phyloP scores from a whole-genome alignment of 2,329 filamentous ascomycete genomes.

The Claviceps monticola region DNA sequence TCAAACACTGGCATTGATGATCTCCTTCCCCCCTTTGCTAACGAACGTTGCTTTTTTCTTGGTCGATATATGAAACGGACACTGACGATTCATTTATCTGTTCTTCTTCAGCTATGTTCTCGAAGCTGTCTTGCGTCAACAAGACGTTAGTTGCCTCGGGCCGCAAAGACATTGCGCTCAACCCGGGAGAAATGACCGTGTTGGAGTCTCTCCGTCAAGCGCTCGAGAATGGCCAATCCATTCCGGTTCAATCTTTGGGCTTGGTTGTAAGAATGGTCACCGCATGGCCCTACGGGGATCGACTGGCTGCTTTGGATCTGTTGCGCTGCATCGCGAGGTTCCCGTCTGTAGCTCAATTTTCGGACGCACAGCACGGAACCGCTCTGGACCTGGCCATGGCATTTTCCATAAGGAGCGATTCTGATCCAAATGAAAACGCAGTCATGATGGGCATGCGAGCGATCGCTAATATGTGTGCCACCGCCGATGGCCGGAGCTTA shows the following conservation, averaged over 20 bases:
- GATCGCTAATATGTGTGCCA: constrained; percentile 73
- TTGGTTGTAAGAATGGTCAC: constrained; percentile 60
- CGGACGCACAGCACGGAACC: constrained; percentile 36
- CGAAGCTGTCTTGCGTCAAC: constrained; percentile 66
- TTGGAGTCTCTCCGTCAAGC: constrained; percentile 48
- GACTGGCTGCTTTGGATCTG: constrained; percentile 74
- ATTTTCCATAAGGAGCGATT: constrained; percentile 30
- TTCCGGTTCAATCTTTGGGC: constrained; percentile 39
- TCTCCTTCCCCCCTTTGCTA: too few relatives aligned
- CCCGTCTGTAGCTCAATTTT: constrained; percentile 49
- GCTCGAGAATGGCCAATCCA: constrained; percentile 43
- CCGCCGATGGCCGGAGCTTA: constrained; percentile 53
- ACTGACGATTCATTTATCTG: constrained; percentile 9
- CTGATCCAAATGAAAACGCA: constrained; percentile 59
- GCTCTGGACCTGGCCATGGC: constrained; percentile 42
- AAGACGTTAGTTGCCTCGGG: constrained; percentile 55
- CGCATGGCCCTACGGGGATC: constrained; percentile 65
- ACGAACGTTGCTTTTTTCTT: not conserved
- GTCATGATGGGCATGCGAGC: constrained; percentile 75
- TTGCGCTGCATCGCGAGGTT: constrained; percentile 68
- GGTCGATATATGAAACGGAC: not conserved
- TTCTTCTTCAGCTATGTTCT: constrained; percentile 44
- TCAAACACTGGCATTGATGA: not conserved
- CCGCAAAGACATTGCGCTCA: constrained; percentile 60
- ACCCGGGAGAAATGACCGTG: constrained; percentile 52